These are phyloP conservation scores for Quercus mongolica DNA, from an alignment of 306 rosid species.

Conservation along the genomic window DNA sequence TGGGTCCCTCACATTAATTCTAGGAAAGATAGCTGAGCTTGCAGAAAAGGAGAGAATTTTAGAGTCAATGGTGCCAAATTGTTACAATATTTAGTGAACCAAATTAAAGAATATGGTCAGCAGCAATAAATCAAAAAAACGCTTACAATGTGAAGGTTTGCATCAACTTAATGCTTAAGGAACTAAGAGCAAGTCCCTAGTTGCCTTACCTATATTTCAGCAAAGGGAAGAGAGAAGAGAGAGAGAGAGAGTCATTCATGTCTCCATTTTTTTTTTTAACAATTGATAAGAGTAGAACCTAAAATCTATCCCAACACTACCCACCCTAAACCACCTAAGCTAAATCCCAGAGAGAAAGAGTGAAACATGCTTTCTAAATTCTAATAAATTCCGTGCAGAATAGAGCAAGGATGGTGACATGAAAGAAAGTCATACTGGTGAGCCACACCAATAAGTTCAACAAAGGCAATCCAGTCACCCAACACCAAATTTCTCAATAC, in stretches of 20 bases:
- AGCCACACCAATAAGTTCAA: neutral
- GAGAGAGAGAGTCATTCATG: neutral
- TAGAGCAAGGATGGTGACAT: neutral
- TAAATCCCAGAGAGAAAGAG: neutral
- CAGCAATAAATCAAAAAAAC: neutral
- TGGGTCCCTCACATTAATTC: slow-evolving; percentile 88
- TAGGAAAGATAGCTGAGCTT: slow-evolving; percentile 78
- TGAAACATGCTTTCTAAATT: too few relatives aligned
- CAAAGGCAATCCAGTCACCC: too few relatives aligned
- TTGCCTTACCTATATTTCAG: neutral
- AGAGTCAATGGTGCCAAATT: slow-evolving; percentile 6
- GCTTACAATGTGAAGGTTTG: neutral
- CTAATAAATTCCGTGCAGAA: neutral
- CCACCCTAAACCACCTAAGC: neutral
- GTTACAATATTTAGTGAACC: neutral
- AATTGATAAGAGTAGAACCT: neutral
- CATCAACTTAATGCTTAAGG: neutral
- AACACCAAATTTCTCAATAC: neutral
- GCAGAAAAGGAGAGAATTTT: slow-evolving; percentile 26
- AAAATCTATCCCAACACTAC: neutral
- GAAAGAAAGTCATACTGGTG: neutral
- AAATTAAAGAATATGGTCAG: neutral
- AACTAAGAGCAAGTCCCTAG: neutral
- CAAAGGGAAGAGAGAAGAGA: neutral
- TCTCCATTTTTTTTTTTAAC: neutral